phyloP scores from a whole-genome alignment of 306 rosid genomes.

The Vachellia collinsii region DNA sequence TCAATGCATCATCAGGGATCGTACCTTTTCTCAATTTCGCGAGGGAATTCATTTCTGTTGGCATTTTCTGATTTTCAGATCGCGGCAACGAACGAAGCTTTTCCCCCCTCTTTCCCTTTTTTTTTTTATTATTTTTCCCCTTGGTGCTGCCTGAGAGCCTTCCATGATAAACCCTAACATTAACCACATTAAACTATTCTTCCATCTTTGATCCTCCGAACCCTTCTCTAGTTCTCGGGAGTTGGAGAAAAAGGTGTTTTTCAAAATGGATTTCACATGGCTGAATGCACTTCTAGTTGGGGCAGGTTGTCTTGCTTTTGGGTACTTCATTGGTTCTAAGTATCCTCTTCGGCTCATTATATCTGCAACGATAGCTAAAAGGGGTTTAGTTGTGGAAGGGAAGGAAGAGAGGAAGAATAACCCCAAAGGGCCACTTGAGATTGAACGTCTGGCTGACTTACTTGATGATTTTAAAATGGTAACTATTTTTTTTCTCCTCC shows the following conservation, averaged over 20 bases:
- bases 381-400: constrained; percentile 29
- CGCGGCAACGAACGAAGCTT: not conserved
- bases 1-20: not conserved
- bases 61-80: not conserved
- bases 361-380: constrained; percentile 43
- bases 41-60: not conserved
- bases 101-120: not conserved
- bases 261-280: constrained; percentile 73
- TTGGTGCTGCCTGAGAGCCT: not conserved
- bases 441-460: constrained; percentile 76
- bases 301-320: constrained; percentile 88
- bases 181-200: not conserved
- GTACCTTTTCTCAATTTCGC: not conserved
- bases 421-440: constrained; percentile 63
- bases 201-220: not conserved
- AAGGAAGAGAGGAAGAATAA: constrained; percentile 46
- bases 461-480: constrained; percentile 94
- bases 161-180: constrained; percentile 14
- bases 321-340: constrained; percentile 73
- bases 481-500: not conserved
- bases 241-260: not conserved
- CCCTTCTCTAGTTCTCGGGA: not conserved
- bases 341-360: constrained; percentile 57
- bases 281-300: constrained; percentile 79
- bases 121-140: not conserved